A percentile compares a stretch with the other conserved stretches of the same genome.
Conservation (phyloP, 208 protist species). For the Leishmania turanica region DNA sequence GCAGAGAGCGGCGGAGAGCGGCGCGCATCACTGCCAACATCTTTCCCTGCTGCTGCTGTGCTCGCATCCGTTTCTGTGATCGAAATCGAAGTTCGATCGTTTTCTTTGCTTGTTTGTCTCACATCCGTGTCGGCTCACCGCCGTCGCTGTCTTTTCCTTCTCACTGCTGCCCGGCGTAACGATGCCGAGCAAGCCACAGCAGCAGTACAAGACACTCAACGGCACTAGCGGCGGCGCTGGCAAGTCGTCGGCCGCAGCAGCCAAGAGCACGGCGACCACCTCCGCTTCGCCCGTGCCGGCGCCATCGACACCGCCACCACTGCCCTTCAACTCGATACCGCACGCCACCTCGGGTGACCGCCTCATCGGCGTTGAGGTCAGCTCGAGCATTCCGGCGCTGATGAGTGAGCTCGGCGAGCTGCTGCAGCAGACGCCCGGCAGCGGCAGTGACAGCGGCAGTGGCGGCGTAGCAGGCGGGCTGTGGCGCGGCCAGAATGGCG, state of each 20-base stretch:
- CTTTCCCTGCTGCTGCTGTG: neutral
- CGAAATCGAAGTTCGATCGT: neutral
- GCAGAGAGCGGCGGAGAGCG: neutral
- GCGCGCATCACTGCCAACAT: neutral
- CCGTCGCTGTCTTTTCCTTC: neutral
- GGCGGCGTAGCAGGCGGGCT: constrained; percentile 8
- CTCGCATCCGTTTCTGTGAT: neutral
- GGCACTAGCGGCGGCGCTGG: constrained; percentile 7
- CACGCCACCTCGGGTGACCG: constrained; percentile 33
- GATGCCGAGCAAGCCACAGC: constrained; percentile 26
- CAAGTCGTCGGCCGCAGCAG: constrained; percentile 1
- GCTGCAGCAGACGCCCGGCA: constrained; percentile 32
- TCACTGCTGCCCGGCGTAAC: neutral
- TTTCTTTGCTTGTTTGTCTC: neutral
- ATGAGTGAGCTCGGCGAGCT: constrained; percentile 37
- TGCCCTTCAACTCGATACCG: constrained; percentile 28
- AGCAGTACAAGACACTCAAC: constrained; percentile 8
- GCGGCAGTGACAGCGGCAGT: neutral
- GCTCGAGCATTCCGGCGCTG: constrained; percentile 31
- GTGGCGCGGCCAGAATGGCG: constrained; percentile 34
- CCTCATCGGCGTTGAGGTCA: constrained; percentile 27
- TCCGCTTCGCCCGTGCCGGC: neutral
- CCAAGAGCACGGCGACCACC: constrained; percentile 2
- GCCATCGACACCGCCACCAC: constrained; percentile 6
- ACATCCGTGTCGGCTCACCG: neutral